Percentiles rank a stretch among this genome's conserved stretches.
Conservation (phyloP, 805 yeast genomes). For the Saccharomycopsis schoenii region DNA sequence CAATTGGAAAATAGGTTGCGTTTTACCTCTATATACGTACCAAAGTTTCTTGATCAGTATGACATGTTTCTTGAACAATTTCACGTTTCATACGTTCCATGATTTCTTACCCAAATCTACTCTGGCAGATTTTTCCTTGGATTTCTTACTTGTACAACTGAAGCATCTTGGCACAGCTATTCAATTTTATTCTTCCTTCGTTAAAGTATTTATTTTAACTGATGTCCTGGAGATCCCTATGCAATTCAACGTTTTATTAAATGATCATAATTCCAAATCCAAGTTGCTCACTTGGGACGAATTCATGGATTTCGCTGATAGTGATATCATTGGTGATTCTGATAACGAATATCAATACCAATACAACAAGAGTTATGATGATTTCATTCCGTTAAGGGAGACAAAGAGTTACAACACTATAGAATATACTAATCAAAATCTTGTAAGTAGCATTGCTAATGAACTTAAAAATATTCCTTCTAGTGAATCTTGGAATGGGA, state of each 20-base stretch:
- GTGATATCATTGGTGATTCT: not conserved
- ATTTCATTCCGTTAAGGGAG: slow-evolving; percentile 13
- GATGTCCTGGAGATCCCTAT: not conserved
- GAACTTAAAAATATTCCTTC: slow-evolving; percentile 13
- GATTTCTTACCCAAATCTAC: not conserved
- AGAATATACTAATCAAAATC: slow-evolving; percentile 12
- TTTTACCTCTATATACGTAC: slow-evolving; percentile 9
- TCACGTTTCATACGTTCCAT: slow-evolving; percentile 13
- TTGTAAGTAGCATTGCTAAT: slow-evolving; percentile 14
- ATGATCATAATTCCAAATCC: not conserved
- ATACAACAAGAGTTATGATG: slow-evolving; percentile 8
- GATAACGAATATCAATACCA: slow-evolving; percentile 4
- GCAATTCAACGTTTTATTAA: not conserved
- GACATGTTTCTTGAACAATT: slow-evolving; percentile 15
- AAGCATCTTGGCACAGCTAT: slow-evolving; percentile 7
- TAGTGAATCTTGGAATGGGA: slow-evolving; percentile 10
- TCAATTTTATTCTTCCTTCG: not conserved
- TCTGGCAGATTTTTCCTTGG: not conserved
- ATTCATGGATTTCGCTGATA: not conserved
- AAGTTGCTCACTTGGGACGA: slow-evolving; percentile 11
- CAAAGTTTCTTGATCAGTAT: slow-evolving; percentile 9
- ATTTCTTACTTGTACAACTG: slow-evolving; percentile 4
- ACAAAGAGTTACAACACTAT: slow-evolving; percentile 17
- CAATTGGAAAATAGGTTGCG: slow-evolving; percentile 6
- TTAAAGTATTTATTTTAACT: slow-evolving; percentile 6